A percentile compares a stretch with the other conserved stretches of the same genome.
Conservation (phyloP, 176 grass and related monocot species). For the Oryza meridionalis region DNA sequence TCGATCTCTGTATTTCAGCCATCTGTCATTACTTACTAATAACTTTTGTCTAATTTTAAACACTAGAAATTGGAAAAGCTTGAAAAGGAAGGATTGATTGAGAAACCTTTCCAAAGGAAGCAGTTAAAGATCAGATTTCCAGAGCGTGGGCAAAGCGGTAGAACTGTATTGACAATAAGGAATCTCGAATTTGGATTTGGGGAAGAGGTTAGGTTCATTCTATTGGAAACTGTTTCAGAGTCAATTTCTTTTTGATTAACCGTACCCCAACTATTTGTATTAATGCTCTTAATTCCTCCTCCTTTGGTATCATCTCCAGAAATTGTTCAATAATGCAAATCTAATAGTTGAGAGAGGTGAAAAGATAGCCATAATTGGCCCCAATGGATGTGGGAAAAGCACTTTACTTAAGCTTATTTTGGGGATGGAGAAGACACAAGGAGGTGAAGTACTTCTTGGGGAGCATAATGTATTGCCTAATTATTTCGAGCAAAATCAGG, state of each 20-base stretch:
- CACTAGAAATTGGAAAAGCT: constrained; percentile 97
- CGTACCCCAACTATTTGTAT: background rate
- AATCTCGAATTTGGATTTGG: constrained; percentile 84
- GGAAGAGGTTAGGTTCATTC: constrained; percentile 63
- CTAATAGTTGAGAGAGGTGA: constrained; percentile 87
- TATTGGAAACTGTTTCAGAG: constrained; percentile 7
- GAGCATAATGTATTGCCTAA: constrained; percentile 96
- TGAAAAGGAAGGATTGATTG: constrained; percentile 90
- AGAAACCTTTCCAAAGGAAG: constrained; percentile 97
- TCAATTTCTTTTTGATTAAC: constrained; percentile 4
- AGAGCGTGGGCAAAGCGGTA: constrained; percentile 83
- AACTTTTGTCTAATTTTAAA: constrained; percentile 40
- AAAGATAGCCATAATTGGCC: constrained; percentile 96
- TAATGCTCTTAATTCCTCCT: background rate
- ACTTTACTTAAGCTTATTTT: constrained; percentile 88
- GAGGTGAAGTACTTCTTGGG: constrained; percentile 81
- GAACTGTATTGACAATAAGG: constrained; percentile 67
- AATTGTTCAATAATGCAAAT: constrained; percentile 89
- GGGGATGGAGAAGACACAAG: constrained; percentile 80
- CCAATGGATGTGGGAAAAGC: constrained; percentile 97
- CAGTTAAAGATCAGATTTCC: constrained; percentile 97
- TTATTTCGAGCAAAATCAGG: constrained; percentile 99
- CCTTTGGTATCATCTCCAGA: constrained; percentile 47
- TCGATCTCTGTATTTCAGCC: background rate
- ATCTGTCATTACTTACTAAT: constrained; percentile 30